Base-by-base conservation (phyloP, 805 yeast genomes). In the Starmerella tilneyi region DNA sequence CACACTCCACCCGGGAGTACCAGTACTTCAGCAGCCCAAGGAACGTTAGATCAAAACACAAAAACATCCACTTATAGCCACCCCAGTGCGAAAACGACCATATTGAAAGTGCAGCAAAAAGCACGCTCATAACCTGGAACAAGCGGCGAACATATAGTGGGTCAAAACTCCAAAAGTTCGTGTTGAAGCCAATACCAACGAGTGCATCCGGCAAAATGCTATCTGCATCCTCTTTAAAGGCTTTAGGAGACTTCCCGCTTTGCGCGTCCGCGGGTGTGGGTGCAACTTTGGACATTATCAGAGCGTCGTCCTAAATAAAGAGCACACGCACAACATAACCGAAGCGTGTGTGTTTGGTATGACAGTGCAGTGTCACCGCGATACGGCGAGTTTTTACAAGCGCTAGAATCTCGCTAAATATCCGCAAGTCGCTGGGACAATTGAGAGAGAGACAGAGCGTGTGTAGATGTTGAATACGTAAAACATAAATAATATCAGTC, bases 141-240 rank as follows among this genome's bases (percentile, higher is more conserved):
- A 49, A 38, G 20, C 31, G 19, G 11, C 54, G 47, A 16, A 51
- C 53, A 31, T 49, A 30, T 22, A n/a, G 1, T 4, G 54, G 54
- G 17, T 51, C 53, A 35, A 51, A 49, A 27, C 26, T 46, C 54
- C 54, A 51, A 15, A 29, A 19, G 34, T 51, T 51, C 12, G 32
- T 30, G 34, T 43, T 24, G 44, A 51, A 51, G n/a, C 51, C 49
- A 16, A 38, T 28, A 7, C 32, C 44, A 2, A 35, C 45, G 12
- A 51, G 48, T 9, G 48, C 47, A 16, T 41, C 43, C 23, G 44
- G 26, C 22, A 51, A 32, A 8, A 32, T 44, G 12, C 19, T 27
- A 29, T 51, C 53, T 2, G 49, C 46, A 11, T 26, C 33, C 15
- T 20, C 11, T 28, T 42, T 42, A 33, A 41, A 20, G 23, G 7